Evolutionary conservation across 1,284 basidiomycete species (phyloP).

Genomic region (Pholiota adiposa): DNA sequence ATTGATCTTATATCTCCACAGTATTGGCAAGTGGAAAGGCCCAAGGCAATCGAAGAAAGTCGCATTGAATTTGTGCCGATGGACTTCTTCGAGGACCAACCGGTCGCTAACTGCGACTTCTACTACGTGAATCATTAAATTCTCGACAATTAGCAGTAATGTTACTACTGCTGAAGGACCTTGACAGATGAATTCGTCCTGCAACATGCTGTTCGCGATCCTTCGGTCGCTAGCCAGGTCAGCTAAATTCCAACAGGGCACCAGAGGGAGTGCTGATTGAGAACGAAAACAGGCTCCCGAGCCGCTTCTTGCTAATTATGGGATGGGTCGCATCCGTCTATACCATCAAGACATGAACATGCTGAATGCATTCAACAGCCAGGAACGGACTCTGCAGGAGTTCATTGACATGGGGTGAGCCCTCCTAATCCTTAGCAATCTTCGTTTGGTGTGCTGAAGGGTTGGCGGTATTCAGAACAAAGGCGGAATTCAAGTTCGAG

Average conservation of each 20-base stretch:
- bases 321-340: slow-evolving; percentile 26
- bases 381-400: slow-evolving; percentile 22
- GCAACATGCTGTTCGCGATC: slow-evolving; percentile 10
- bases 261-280: neutral
- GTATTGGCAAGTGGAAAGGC: slow-evolving; percentile 37
- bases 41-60: slow-evolving; percentile 35
- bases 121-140: slow-evolving; percentile 54
- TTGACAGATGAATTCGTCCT: slow-evolving; percentile 11
- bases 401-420: slow-evolving; percentile 11
- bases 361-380: slow-evolving; percentile 26
- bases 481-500: slow-evolving; percentile 9
- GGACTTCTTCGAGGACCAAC: slow-evolving; percentile 48
- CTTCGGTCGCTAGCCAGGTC: neutral
- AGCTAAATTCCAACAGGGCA: neutral
- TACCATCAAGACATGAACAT: slow-evolving; percentile 31
- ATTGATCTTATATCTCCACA: slow-evolving; percentile 3
- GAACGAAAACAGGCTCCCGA: slow-evolving; percentile 23
- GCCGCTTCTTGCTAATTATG: slow-evolving; percentile 32
- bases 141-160: too few relatives aligned
- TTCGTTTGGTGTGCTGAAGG: neutral
- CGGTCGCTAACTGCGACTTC: slow-evolving; percentile 42
- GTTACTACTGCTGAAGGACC: neutral
- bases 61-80: slow-evolving; percentile 42
- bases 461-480: neutral
- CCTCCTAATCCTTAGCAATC: neutral